Base-by-base conservation (phyloP, 768 basidiomycete genomes). In the Psilocybe azurescens region DNA sequence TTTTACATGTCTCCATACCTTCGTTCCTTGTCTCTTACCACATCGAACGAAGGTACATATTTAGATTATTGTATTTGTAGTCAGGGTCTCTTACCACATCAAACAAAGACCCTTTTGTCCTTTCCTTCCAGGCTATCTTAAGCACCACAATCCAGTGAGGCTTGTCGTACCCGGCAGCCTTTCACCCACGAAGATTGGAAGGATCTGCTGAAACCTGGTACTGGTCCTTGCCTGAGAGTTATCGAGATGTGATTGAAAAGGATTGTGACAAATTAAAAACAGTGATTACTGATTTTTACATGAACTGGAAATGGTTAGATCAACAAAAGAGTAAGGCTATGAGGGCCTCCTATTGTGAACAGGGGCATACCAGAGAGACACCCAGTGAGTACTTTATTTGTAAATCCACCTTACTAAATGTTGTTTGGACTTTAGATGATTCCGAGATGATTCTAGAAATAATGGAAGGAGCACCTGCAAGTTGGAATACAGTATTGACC, bases 311-410 rank as follows among this genome's bases (percentile, higher is more conserved):
- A 6, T 76, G 69, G 66, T 29, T 74, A 1, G 74, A 77, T 50
- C 63, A 67, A 20, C 75, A 74, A 53, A 71, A 72, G 24, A 56
- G 62, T 3, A 51, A 69, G n/a, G 76, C 77, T 0, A 70, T 65
- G n/a, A 30, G 64, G 8, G 70, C 73, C 2, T 32, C 30, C 8
- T 79, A 76, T 61, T 44, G 75, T 6, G 76, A 79, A 6, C 0
- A 59, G 1, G 66, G 68, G 0, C 54, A 75, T 57, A 3, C 61
- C 0, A 48, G 46, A 4, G 77, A 79, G 50, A 72, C 64, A 1
- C 77, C 77, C 0, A 76, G 75, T 53, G 69, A 77, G 14, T 78
- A 76, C 51, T 75, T 65, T 62, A 75, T 77, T 46, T 65, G 74
- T 1, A 78, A 78, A 52, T 24, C 57, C 0, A 71, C 73, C 16